Base-by-base conservation (phyloP, 2,329 filamentous ascomycete genomes). In the Xylaria sp. region DNA sequence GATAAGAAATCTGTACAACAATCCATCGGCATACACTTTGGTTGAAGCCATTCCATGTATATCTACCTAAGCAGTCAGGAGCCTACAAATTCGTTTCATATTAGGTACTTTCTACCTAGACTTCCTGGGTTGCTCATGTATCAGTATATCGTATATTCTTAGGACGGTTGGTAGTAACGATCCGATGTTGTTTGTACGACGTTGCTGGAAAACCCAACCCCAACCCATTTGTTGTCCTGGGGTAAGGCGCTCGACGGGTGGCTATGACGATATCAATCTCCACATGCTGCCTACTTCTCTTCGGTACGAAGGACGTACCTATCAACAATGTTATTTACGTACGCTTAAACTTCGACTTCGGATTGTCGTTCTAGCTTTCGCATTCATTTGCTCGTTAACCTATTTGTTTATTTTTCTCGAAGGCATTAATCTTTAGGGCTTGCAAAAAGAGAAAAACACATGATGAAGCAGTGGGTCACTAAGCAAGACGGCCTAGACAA, bases 401-500 rank as follows among this genome's bases (percentile, higher is more conserved):
- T 41, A 12, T 15, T 28, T 28, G 25, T 28, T 2, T 28, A 28
- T 28, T 28, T 41, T 41, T 15, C 3, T 41, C 12, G 39, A 15
- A 12, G 10, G 12, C 39, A 13, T 12, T 12, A 12, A 15, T 41
- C 13, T 41, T 3, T 13, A 41, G 39, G 33, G 33, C 10, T 15
- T 41, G 39, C 1, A 41, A 18, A 18, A 41, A 57, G 15, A 41
- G 52, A 61, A 33, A 3, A 66, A 46, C 5, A 23, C 9, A 60
- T 20, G 36, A 77, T 76, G 75, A 77, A 82, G 76, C 84, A 88
- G 78, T 90, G 88, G 88, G 80, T 83, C 18, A 87, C 86, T 1
- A 79, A 79, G 51, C 84, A 89, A 73, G 81, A 88, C 74, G 88
- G 88, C 10, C 74, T 90, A 25, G 85, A 88, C 59, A 86, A 86